Evolutionary conservation across 257 asterid species (phyloP).

Genomic region (Verbascum thapsus): DNA sequence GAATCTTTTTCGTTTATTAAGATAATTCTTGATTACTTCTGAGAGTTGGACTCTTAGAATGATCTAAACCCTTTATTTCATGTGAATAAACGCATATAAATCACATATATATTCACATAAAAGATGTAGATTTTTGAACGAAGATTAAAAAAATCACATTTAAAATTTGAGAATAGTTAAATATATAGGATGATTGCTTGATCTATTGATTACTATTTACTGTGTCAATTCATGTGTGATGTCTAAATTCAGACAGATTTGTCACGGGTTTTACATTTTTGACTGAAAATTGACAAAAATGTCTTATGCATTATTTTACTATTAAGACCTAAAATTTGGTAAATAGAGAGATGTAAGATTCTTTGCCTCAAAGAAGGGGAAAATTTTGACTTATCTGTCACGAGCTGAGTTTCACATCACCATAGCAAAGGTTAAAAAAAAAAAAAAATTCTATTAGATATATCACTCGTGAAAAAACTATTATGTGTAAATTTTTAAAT

Average conservation of each 20-base stretch:
- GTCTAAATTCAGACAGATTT: slow-evolving; percentile 29
- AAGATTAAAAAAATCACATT: no score
- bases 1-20: no score
- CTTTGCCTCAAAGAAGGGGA: slow-evolving; percentile 31
- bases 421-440: no score
- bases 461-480: no score
- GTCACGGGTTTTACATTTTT: slow-evolving; percentile 33
- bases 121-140: no score
- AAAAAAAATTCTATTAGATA: no score
- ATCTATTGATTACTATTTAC: not conserved
- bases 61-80: no score
- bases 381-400: slow-evolving; percentile 52
- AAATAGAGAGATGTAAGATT: slow-evolving; percentile 1
- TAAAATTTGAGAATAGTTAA: not conserved
- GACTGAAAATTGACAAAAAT: slow-evolving; percentile 25
- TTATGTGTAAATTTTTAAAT: no score
- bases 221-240: slow-evolving; percentile 37
- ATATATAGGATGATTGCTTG: not conserved
- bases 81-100: no score
- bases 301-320: slow-evolving; percentile 31
- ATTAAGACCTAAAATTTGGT: not conserved
- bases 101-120: no score
- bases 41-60: no score
- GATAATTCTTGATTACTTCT: no score
- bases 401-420: slow-evolving; percentile 19